These are phyloP conservation scores for Penicillium angulare DNA, from an alignment of 495 filamentous ascomycete species.

Conservation along the genomic window DNA sequence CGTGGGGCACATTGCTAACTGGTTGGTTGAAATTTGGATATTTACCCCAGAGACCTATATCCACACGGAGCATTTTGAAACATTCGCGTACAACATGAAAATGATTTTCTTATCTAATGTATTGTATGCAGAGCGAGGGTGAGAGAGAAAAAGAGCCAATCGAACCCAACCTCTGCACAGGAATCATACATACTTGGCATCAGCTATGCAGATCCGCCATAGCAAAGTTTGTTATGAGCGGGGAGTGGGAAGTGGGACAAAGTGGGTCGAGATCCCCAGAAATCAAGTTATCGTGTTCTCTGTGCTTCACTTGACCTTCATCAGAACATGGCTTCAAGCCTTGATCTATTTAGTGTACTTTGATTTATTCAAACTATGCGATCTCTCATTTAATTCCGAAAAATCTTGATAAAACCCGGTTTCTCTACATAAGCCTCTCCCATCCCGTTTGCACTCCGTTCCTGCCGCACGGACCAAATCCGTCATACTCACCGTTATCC, in stretches of 20 bases:
- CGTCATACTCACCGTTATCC: slow-evolving; percentile 3
- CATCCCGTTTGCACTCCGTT: not conserved
- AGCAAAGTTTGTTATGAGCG: not conserved
- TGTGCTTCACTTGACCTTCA: not conserved
- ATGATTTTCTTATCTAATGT: no score
- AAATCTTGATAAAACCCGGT: not conserved
- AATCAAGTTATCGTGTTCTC: not conserved
- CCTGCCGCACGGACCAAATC: slow-evolving; percentile 13
- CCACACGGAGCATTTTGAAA: no score
- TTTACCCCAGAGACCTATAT: no score
- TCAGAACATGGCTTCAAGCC: no score
- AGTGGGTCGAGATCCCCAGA: not conserved
- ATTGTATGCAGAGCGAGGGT: no score
- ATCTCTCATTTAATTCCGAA: not conserved
- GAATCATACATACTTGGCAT: no score
- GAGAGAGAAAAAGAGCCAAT: no score
- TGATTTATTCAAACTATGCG: not conserved
- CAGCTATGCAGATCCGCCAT: not conserved
- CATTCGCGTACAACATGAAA: no score
- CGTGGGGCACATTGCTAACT: no score
- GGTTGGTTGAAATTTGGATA: no score
- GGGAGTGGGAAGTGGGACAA: slow-evolving; percentile 2
- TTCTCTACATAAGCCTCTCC: not conserved
- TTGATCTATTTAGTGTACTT: not conserved
- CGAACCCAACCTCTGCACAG: no score